Evolutionary conservation across 768 basidiomycete species (phyloP).

Genomic region (Russula dissimulans): DNA sequence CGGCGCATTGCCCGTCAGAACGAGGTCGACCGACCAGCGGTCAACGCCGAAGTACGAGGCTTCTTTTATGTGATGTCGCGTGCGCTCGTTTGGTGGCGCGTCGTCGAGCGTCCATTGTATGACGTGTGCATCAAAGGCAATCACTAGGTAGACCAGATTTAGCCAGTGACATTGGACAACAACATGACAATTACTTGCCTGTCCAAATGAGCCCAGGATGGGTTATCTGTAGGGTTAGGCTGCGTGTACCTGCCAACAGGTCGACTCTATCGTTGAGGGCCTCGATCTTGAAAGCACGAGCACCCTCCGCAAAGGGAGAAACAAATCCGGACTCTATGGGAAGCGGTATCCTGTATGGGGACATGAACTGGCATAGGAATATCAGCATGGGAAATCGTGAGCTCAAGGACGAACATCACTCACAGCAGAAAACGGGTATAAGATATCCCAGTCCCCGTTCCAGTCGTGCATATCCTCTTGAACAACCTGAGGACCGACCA

Average conservation of each 20-base stretch:
- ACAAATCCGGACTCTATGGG: conserved; percentile 32
- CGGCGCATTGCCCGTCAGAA: conserved; percentile 36
- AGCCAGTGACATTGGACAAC: neutral
- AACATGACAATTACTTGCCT: conserved; percentile 32
- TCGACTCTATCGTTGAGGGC: conserved; percentile 51
- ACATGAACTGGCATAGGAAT: conserved; percentile 53
- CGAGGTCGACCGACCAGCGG: conserved; percentile 63
- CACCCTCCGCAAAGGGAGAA: conserved; percentile 22
- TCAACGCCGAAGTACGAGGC: conserved; percentile 77
- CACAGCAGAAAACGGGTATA: conserved; percentile 76
- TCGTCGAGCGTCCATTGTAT: conserved; percentile 75
- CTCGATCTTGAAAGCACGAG: conserved; percentile 41
- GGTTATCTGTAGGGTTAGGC: conserved; percentile 55
- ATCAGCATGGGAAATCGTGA: neutral
- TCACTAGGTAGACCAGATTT: conserved; percentile 35
- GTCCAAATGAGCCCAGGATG: conserved; percentile 88
- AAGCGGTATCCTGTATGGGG: conserved; percentile 71
- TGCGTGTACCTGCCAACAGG: conserved; percentile 50
- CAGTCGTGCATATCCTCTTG: conserved; percentile 60
- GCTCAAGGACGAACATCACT: conserved; percentile 16
- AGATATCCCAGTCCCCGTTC: conserved; percentile 81
- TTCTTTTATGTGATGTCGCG: conserved; percentile 86
- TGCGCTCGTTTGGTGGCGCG: conserved; percentile 64
- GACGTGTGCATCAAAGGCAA: conserved; percentile 89
- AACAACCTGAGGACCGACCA: conserved; percentile 30